These are phyloP conservation scores for Przewalskia tangutica DNA, from an alignment of 257 asterid species.

Conservation along the genomic window DNA sequence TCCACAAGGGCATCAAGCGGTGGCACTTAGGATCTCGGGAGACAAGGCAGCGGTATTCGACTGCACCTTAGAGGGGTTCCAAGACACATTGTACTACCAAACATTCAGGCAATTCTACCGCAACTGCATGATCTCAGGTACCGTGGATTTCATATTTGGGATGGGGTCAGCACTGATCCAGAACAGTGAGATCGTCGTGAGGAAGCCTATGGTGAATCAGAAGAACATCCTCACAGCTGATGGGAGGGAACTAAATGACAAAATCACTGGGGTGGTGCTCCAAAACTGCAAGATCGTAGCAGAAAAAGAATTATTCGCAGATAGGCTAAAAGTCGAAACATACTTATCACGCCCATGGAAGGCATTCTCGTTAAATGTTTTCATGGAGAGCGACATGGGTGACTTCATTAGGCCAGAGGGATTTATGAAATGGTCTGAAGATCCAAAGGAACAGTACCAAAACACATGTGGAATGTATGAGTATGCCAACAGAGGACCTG, in stretches of 20 bases:
- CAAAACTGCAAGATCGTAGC: conserved; percentile 60
- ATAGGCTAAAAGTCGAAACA: conserved; percentile 19
- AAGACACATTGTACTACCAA: conserved; percentile 69
- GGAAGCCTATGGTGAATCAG: conserved; percentile 27
- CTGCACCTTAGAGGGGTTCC: conserved; percentile 62
- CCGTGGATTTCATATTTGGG: conserved; percentile 71
- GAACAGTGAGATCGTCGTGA: conserved; percentile 42
- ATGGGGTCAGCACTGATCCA: conserved; percentile 55
- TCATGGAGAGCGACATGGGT: conserved; percentile 50
- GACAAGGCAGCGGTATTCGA: conserved; percentile 50
- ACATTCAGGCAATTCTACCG: conserved; percentile 45
- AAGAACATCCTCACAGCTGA: conserved; percentile 60
- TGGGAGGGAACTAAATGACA: conserved; percentile 24
- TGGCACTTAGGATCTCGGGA: conserved; percentile 44
- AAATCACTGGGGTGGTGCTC: conserved; percentile 41
- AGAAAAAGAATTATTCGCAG: conserved; percentile 17
- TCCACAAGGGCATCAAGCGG: conserved; percentile 56
- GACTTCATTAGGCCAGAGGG: conserved; percentile 62
- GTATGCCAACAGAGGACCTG: conserved; percentile 57
- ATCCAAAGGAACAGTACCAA: not conserved
- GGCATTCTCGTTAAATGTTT: conserved; percentile 25
- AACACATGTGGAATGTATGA: conserved; percentile 31
- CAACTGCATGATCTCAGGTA: conserved; percentile 60
- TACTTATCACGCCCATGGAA: conserved; percentile 67
- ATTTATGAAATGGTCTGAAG: conserved; percentile 19